Base-by-base conservation (phyloP, 257 asterid genomes). In the Ehretia macrophylla region DNA sequence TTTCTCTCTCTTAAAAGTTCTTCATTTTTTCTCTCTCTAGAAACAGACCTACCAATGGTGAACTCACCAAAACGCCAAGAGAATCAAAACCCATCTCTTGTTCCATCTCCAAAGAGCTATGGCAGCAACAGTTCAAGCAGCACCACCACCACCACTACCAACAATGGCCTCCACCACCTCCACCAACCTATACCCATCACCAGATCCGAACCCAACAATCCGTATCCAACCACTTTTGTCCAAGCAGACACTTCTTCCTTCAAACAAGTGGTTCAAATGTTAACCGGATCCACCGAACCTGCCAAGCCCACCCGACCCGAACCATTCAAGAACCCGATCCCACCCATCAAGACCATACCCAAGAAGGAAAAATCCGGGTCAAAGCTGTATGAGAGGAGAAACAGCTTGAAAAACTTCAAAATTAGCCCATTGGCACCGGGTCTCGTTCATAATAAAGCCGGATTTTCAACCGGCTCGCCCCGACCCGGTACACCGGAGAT, bases 191-290 rank as follows among this genome's bases (percentile, higher is more conserved):
- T 81, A 1, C 96, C 97, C 65, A 74, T 82, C 51, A 69, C 93
- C 58, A 86, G 95, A 86, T 90, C 97, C 83, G 97, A 86, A 71
- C 90, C 93, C 0, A 86, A 81, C 60, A 85, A 65, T 75, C 95
- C 96, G 0, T 84, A 84, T 72, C 95, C 98, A 46, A 91, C 98
- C 18, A 91, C 98, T 71, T 91, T 88, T 75, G 95, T 91, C 74
- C 95, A 91, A 66, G 96, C 98, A 0, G 98, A 91, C 65, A 79
- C 95, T 45, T 67, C 84, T 63, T 82, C 95, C 65, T 91, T 91
- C 96, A 91, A 88, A 56, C 93, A 91, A 59, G 96, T 85, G 1
- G 98, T 88, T 56, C 98, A 88, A 73, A 80, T 84, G 94, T 92
- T 91, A 10, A 91, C 96, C 58, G 95, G 96, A 21, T 83, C 96